Conservation (phyloP, 805 yeast species). For the Kurtzmaniella cleridarum region DNA sequence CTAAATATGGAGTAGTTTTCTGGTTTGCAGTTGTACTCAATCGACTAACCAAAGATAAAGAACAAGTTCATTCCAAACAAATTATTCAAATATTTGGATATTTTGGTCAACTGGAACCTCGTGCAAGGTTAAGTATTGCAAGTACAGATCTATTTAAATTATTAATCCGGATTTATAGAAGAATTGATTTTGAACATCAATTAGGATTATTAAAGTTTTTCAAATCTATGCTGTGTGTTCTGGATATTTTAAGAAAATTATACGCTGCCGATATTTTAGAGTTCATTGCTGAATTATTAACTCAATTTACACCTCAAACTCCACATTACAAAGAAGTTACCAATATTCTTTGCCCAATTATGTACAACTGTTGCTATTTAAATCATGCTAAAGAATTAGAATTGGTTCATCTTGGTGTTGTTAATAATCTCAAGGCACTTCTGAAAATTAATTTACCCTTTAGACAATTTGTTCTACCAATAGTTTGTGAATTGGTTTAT, state of each 20-base stretch:
- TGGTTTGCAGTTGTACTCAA: constrained; percentile 39
- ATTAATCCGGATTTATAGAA: constrained; percentile 34
- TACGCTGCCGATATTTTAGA: constrained; percentile 39
- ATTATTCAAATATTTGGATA: constrained; percentile 33
- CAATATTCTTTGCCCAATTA: constrained; percentile 41
- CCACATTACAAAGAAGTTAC: constrained; percentile 33
- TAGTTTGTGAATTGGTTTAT: constrained; percentile 48
- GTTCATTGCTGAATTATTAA: constrained; percentile 31
- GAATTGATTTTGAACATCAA: constrained; percentile 27
- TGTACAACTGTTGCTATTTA: constrained; percentile 49
- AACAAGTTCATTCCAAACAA: constrained; percentile 16
- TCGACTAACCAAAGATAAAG: constrained; percentile 17
- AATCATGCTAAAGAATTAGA: constrained; percentile 41
- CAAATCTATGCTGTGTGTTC: constrained; percentile 35
- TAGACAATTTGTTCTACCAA: constrained; percentile 48
- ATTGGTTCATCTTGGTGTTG: constrained; percentile 41
- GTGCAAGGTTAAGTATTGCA: constrained; percentile 36
- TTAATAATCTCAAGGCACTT: constrained; percentile 39
- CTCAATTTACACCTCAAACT: constrained; percentile 19
- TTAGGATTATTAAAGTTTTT: constrained; percentile 39
- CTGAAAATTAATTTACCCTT: constrained; percentile 37
- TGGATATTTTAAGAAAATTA: constrained; percentile 25
- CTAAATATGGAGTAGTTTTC: constrained; percentile 37
- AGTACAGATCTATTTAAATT: constrained; percentile 36
- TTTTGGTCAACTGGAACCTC: constrained; percentile 43